Evolutionary conservation across 768 basidiomycete species (phyloP).

Genomic region (Terana coerulea): DNA sequence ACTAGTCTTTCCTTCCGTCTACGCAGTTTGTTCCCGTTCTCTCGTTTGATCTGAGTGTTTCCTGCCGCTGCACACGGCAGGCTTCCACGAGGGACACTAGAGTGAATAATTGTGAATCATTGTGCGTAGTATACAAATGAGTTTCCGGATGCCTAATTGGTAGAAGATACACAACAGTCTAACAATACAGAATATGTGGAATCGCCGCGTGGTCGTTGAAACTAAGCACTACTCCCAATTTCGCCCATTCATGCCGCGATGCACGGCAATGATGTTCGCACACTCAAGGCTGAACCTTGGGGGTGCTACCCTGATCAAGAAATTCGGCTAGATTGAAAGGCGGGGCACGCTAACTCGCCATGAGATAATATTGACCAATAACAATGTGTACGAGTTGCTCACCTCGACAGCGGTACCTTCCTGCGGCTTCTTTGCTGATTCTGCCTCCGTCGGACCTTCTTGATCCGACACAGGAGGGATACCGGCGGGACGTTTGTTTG

Average conservation of each 20-base stretch:
- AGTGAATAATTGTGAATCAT: too few relatives aligned
- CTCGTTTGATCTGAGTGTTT: too few relatives aligned
- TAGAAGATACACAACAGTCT: neutral
- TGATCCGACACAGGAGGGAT: slow-evolving; percentile 27
- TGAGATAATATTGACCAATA: neutral
- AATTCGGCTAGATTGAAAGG: slow-evolving; percentile 53
- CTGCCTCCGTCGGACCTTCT: neutral
- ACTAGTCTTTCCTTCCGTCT: too few relatives aligned
- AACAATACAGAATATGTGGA: neutral
- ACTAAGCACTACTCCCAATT: too few relatives aligned
- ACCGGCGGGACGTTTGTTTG: slow-evolving; percentile 36
- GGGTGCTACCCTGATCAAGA: too few relatives aligned
- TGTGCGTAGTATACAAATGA: neutral
- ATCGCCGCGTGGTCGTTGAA: neutral
- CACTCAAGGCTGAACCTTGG: too few relatives aligned
- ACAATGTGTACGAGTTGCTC: neutral
- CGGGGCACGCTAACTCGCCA: slow-evolving; percentile 36
- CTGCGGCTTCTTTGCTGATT: slow-evolving; percentile 1
- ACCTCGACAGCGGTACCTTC: neutral
- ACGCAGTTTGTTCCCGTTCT: too few relatives aligned
- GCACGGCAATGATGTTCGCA: too few relatives aligned
- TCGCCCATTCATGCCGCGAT: too few relatives aligned
- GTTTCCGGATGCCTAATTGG: neutral
- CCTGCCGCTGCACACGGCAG: too few relatives aligned
- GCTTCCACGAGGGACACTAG: too few relatives aligned